A percentile compares a stretch with the other conserved stretches of the same genome.
Conservation (phyloP, 2,329 filamentous ascomycete species). For the Penicillium sp. region DNA sequence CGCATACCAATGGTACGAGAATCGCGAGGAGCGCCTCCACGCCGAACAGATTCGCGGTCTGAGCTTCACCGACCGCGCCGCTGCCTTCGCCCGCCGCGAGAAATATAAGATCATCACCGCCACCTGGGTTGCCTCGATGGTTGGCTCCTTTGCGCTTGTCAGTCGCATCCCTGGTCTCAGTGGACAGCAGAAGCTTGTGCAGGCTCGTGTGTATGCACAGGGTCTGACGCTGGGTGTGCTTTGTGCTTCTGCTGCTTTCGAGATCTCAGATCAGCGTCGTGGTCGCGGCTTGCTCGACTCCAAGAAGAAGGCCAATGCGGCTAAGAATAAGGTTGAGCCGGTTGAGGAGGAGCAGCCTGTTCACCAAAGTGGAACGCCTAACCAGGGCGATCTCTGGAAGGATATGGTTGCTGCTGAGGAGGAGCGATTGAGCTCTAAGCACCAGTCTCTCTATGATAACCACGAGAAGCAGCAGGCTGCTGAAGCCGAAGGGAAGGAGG, state of each 20-base stretch:
- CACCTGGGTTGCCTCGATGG: conserved; percentile 80
- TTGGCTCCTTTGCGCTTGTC: conserved; percentile 69
- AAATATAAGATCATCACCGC: conserved; percentile 82
- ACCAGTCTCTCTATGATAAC: conserved; percentile 33
- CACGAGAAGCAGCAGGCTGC: conserved; percentile 11
- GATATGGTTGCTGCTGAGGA: conserved; percentile 52
- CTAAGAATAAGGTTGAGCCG: conserved; percentile 75
- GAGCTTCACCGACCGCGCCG: conserved; percentile 57
- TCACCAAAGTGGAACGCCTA: conserved; percentile 61
- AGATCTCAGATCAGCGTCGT: conserved; percentile 73
- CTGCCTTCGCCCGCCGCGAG: conserved; percentile 74
- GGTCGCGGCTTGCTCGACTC: conserved; percentile 52
- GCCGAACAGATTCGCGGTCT: conserved; percentile 57
- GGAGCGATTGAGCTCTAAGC: conserved; percentile 43
- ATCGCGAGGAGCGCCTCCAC: conserved; percentile 55
- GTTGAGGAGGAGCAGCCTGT: conserved; percentile 76
- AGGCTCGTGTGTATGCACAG: conserved; percentile 92
- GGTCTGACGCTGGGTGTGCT: conserved; percentile 82
- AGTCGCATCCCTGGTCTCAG: conserved; percentile 72
- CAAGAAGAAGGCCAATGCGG: conserved; percentile 77
- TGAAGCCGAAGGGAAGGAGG: conserved; percentile 2
- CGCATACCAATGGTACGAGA: conserved; percentile 64
- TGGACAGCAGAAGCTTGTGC: conserved; percentile 81
- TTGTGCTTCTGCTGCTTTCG: conserved; percentile 76
- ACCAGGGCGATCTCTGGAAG: conserved; percentile 86